Conservation (phyloP, 164 flowering plant genomes). For the Echeveria elegans region DNA sequence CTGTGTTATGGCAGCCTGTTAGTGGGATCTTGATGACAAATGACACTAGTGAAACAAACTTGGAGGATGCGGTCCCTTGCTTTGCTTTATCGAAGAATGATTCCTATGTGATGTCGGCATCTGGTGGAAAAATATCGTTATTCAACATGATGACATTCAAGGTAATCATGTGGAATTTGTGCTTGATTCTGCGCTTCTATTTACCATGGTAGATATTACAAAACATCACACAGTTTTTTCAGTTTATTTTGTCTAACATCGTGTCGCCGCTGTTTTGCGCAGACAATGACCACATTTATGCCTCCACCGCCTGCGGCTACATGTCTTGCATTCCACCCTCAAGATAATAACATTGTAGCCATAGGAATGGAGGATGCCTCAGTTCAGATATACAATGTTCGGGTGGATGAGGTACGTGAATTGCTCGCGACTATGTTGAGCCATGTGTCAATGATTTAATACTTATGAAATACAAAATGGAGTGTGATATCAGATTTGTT, state of each 20-base stretch:
- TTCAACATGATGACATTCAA: slow-evolving; percentile 30
- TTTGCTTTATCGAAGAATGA: slow-evolving; percentile 30
- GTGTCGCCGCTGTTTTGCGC: neutral
- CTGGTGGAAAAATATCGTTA: slow-evolving; percentile 24
- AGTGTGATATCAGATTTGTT: neutral
- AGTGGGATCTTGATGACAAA: slow-evolving; percentile 30
- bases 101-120: slow-evolving; percentile 28
- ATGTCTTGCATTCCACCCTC: slow-evolving; percentile 28
- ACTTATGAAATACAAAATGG: neutral
- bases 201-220: neutral
- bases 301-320: slow-evolving; percentile 31
- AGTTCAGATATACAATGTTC: slow-evolving; percentile 25
- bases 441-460: no score
- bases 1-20: slow-evolving; percentile 25
- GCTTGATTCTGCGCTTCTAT: neutral
- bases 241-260: neutral
- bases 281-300: slow-evolving; percentile 31
- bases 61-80: slow-evolving; percentile 30
- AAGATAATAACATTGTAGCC: slow-evolving; percentile 32
- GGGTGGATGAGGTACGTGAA: slow-evolving; percentile 31
- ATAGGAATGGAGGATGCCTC: slow-evolving; percentile 33
- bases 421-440: no score
- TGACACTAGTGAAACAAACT: slow-evolving; percentile 19
- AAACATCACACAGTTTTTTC: neutral
- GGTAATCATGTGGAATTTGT: slow-evolving; percentile 9